These are phyloP conservation scores for Akebia trifoliata DNA, from an alignment of 164 flowering plant species.

Conservation along the genomic window DNA sequence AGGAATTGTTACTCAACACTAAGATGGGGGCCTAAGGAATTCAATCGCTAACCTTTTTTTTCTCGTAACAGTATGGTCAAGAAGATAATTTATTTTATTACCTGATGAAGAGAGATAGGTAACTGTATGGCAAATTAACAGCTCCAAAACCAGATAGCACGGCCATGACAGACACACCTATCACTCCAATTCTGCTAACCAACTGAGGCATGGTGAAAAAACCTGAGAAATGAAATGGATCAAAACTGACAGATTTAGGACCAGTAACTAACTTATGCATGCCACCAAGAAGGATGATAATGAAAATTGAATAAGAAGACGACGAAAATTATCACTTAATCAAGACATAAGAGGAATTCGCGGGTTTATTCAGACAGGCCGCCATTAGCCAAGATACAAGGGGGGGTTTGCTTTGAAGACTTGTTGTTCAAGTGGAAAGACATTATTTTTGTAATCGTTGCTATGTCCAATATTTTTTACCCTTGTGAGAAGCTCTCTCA, in stretches of 20 bases:
- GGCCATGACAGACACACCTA: conserved; percentile 98
- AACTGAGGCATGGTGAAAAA: conserved; percentile 94
- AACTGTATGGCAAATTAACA: conserved; percentile 96
- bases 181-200: conserved; percentile 95
- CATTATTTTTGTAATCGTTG: no score
- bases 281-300: neutral
- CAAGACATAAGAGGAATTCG: no score
- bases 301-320: neutral
- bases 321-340: no score
- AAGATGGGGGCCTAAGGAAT: neutral
- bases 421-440: no score
- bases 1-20: neutral
- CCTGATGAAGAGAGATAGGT: conserved; percentile 94
- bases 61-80: neutral
- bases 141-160: conserved; percentile 98
- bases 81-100: conserved; percentile 20
- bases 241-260: conserved; percentile 1
- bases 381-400: no score
- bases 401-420: no score
- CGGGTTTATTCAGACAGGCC: no score
- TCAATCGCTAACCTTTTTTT: neutral
- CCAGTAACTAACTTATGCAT: neutral
- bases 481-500: no score
- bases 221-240: conserved; percentile 35
- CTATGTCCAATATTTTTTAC: no score